Base-by-base conservation (phyloP, 1,139 yeast species). In the Candida sojae region DNA sequence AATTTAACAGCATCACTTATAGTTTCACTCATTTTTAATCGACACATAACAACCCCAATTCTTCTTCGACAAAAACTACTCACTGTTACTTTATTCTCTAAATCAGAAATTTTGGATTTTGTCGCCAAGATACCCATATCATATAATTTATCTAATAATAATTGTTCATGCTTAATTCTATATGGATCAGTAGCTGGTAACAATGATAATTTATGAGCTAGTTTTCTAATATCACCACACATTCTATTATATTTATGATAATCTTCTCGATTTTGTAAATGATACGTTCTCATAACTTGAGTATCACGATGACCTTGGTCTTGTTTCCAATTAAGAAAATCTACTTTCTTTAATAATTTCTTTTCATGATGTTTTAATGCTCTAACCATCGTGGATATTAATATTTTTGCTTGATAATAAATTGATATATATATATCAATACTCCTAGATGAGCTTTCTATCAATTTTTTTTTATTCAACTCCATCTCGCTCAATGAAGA, bases 241-340 rank as follows among this genome's bases (percentile, higher is more conserved):
- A 92, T 81, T 60, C 83, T 85, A 71, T 93, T 93, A 68, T 93
- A 93, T 64, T 91, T 90, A 64, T 88, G 95, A 67, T 95, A 95
- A 67, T 95, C 99, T 66, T 91, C 97, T 63, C 99, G 82, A 66
- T 92, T 88, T 61, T 90, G 97, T 46, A 95, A 80, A 65, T 92
- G 97, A 68, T 92, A 95, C 46, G 90, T 88, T 60, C 95, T 80
- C 96, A 93, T 93, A 39, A 95, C 96, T 66, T 89, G 95, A 33
- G 96, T 86, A 61, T 93, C 99, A 55, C 99, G 77, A 66, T 95
- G 99, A 35, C 95, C 92, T 51, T 86, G 86, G 66, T 93, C 99
- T 63, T 91, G 96, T 67, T 93, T 93, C 97, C 98, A 95, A 68
- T 93, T 96, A 48, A 91, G 88, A 73, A 95, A 90, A 66, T 93